Conservation (phyloP, 2,329 filamentous ascomycete genomes). For the Fusarium praegraminearum region DNA sequence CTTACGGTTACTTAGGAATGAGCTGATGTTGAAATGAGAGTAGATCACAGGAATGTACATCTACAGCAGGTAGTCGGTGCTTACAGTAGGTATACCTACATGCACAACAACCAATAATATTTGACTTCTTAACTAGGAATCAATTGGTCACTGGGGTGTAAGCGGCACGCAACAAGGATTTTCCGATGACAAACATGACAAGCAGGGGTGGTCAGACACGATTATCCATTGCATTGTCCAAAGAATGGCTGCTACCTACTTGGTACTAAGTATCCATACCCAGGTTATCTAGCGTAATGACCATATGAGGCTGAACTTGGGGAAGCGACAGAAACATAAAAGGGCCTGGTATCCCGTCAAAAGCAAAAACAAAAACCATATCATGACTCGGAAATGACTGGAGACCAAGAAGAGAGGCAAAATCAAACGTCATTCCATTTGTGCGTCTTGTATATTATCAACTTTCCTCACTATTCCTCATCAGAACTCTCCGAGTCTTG, state of each 20-base stretch:
- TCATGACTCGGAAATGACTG: slow-evolving; percentile 32
- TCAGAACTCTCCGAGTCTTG: slow-evolving; percentile 53
- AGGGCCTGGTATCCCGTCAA: neutral
- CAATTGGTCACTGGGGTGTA: neutral
- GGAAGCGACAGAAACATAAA: slow-evolving; percentile 14
- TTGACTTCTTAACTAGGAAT: neutral
- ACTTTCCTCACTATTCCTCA: slow-evolving; percentile 9
- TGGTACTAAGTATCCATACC: neutral
- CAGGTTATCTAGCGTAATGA: neutral
- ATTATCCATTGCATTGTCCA: slow-evolving; percentile 17
- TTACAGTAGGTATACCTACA: neutral
- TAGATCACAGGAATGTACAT: neutral
- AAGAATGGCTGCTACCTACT: slow-evolving; percentile 21
- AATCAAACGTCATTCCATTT: slow-evolving; percentile 7
- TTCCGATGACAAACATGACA: neutral
- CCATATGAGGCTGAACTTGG: neutral
- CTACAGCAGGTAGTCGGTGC: neutral
- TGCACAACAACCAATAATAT: neutral
- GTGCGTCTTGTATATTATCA: neutral
- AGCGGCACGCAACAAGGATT: slow-evolving; percentile 3
- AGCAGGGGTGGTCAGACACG: neutral
- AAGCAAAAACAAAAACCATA: slow-evolving; percentile 20
- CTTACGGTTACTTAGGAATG: neutral
- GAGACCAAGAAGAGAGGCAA: slow-evolving; percentile 1
- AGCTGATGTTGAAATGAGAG: neutral